Percentiles rank a stretch among this genome's conserved stretches.
These are phyloP conservation scores for Daldinia childiae DNA, from an alignment of 495 filamentous ascomycete genomes.

Conservation along the genomic window DNA sequence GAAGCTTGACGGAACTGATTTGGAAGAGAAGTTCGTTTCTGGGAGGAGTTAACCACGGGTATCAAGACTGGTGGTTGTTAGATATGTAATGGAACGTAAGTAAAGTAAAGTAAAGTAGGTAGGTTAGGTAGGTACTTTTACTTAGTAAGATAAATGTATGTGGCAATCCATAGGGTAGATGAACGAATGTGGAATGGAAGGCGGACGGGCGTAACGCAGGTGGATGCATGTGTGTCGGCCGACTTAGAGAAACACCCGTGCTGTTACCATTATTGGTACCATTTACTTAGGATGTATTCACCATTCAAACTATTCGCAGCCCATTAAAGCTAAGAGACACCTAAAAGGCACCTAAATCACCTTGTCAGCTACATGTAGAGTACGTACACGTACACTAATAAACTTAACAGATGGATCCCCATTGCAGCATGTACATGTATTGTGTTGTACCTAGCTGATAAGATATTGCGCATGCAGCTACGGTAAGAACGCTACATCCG, in stretches of 20 bases:
- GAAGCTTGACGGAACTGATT: constrained; percentile 20
- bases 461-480: constrained; percentile 30
- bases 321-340: not conserved
- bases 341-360: not conserved
- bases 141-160: constrained; percentile 18
- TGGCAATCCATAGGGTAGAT: constrained; percentile 34
- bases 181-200: constrained; percentile 22
- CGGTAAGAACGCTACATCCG: constrained; percentile 14
- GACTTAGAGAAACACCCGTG: not conserved
- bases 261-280: not conserved
- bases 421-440: constrained; percentile 11
- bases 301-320: not conserved
- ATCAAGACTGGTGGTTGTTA: not conserved
- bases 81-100: constrained; percentile 2
- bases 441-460: constrained; percentile 27
- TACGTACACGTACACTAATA: not conserved
- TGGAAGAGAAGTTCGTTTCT: constrained; percentile 12
- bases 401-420: constrained; percentile 7
- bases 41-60: not conserved
- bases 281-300: too few species aligned
- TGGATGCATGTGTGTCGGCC: not conserved
- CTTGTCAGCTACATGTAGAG: not conserved
- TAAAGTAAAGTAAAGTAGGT: constrained; percentile 8
- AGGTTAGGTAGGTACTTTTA: not conserved
- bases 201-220: not conserved